phyloP scores from a whole-genome alignment of 164 flowering plant species.

The Dillenia suffruticosa region DNA sequence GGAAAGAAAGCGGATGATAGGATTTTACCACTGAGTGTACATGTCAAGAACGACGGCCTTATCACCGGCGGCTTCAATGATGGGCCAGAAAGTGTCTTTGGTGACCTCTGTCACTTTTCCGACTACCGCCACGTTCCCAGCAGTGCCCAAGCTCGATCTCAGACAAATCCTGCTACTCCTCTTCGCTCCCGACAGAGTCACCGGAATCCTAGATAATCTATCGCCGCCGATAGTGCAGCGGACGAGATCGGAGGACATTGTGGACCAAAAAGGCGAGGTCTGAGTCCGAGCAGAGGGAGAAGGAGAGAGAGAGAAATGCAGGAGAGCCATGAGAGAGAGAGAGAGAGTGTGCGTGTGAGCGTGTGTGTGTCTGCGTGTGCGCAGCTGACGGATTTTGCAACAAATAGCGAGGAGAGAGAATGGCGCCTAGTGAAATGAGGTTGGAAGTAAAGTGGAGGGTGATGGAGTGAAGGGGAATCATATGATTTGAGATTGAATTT shows the following conservation, averaged over 20 bases:
- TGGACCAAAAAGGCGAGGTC: background rate
- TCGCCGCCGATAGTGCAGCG: slow-evolving; percentile 3
- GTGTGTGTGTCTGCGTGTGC: background rate
- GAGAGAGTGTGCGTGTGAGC: slow-evolving; percentile 3
- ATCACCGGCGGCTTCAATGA: slow-evolving; percentile 27
- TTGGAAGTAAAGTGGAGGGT: no score
- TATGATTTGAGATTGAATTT: no score
- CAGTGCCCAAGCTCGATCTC: slow-evolving; percentile 27
- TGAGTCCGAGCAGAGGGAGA: slow-evolving; percentile 7
- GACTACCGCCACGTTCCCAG: slow-evolving; percentile 21
- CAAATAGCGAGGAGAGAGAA: no score
- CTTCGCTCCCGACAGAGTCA: slow-evolving; percentile 5
- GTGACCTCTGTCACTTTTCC: slow-evolving; percentile 39
- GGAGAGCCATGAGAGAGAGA: slow-evolving; percentile 18
- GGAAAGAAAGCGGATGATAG: background rate
- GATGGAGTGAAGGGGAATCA: no score
- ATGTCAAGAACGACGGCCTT: slow-evolving; percentile 39
- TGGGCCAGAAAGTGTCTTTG: slow-evolving; percentile 47
- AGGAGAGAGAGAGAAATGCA: slow-evolving; percentile 11
- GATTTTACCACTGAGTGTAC: slow-evolving; percentile 37
- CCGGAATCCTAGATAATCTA: background rate
- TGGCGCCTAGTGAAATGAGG: no score
- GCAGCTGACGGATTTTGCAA: no score
- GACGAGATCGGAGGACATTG: slow-evolving; percentile 7
- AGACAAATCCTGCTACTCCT: slow-evolving; percentile 8